phyloP scores from a whole-genome alignment of 1,139 yeast genomes.

The Yamadazyma membranifaciens region DNA sequence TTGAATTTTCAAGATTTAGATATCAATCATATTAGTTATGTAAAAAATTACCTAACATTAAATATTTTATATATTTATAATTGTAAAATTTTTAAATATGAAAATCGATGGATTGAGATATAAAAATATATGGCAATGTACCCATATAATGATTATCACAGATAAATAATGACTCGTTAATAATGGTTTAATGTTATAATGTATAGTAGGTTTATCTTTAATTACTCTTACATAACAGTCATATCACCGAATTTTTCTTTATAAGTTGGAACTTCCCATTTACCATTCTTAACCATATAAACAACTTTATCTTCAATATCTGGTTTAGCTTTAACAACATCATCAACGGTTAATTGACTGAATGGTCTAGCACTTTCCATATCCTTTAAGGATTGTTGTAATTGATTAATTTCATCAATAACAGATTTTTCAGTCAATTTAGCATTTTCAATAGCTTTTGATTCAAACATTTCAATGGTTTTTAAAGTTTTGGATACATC shows the following conservation, averaged over 20 bases:
- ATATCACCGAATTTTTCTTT: constrained; percentile 96
- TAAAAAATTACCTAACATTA: constrained; percentile 8
- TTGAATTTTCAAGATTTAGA: neutral
- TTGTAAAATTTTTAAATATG: constrained; percentile 2
- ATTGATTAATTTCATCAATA: constrained; percentile 77
- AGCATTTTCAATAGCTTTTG: constrained; percentile 95
- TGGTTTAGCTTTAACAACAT: constrained; percentile 92
- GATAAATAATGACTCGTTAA: no score
- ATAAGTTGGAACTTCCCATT: constrained; percentile 98
- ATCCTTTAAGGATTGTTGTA: constrained; percentile 85
- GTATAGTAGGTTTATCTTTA: no score
- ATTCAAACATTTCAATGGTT: constrained; percentile 90
- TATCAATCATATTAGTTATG: neutral
- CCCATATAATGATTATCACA: no score
- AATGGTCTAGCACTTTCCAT: constrained; percentile 97
- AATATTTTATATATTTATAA: constrained; percentile 16
- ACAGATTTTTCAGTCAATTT: constrained; percentile 90
- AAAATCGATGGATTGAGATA: neutral
- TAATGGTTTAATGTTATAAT: no score
- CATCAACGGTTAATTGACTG: constrained; percentile 94
- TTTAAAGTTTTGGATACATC: constrained; percentile 88
- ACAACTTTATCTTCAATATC: constrained; percentile 95
- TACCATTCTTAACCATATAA: constrained; percentile 94
- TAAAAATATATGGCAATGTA: no score
- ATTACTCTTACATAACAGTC: constrained; percentile 78